A percentile compares a stretch with the other conserved stretches of the same genome.
Evolutionary conservation across 1,284 basidiomycete species (phyloP).

Genomic region (Fereydounia khargensis): DNA sequence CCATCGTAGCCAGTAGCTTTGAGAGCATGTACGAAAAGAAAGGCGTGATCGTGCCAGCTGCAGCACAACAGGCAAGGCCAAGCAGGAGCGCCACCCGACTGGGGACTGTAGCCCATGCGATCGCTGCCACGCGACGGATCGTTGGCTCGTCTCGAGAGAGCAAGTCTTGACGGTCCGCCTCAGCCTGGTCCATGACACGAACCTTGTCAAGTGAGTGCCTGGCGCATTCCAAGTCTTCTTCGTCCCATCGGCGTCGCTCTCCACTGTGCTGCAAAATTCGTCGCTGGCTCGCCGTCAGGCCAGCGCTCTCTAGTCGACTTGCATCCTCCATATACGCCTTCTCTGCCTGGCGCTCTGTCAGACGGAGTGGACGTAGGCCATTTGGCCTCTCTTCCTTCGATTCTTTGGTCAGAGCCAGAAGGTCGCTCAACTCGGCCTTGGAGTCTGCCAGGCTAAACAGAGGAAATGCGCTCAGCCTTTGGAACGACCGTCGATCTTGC

Average conservation of each 20-base stretch:
- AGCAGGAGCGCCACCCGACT: constrained; percentile 69
- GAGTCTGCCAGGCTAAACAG: too few relatives aligned
- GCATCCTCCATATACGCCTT: not conserved
- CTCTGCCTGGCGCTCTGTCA: not conserved
- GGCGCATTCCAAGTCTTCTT: not conserved
- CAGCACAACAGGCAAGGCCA: constrained; percentile 64
- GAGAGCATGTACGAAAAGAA: constrained; percentile 87
- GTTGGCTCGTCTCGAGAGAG: constrained; percentile 1
- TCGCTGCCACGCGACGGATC: constrained; percentile 18
- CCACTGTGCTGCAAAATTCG: not conserved
- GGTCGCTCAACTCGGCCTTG: too few relatives aligned
- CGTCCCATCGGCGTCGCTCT: not conserved
- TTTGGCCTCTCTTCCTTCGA: too few relatives aligned
- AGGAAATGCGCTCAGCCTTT: too few relatives aligned
- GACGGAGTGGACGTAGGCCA: not conserved
- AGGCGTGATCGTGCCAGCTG: constrained; percentile 79
- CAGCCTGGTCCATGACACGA: not conserved
- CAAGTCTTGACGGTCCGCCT: not conserved
- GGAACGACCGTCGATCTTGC: too few relatives aligned
- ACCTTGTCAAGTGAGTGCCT: not conserved
- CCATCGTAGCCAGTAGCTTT: constrained; percentile 67
- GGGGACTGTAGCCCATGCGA: constrained; percentile 73
- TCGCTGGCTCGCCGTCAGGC: not conserved
- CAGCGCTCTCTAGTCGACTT: not conserved
- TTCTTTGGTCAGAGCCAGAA: too few relatives aligned